Base-by-base conservation (phyloP, 495 filamentous ascomycete genomes). In the Lepidopterella palustris region DNA sequence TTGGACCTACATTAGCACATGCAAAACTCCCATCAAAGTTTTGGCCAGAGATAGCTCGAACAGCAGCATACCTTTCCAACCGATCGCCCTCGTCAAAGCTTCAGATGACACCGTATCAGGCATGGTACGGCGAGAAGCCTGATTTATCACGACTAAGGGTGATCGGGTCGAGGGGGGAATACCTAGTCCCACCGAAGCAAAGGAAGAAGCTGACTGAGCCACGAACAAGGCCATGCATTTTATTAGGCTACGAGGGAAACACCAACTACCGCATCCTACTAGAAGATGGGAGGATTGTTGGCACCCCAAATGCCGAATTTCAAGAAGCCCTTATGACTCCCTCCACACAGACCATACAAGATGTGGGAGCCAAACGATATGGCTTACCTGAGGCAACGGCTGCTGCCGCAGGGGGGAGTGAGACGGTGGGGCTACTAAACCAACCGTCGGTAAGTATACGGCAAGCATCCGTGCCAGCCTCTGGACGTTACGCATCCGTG, bases 31-130 rank as follows among this genome's bases (percentile, higher is more conserved):
- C 58, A 27, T 21, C 59, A 13, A 65, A 68, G 26, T 70, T 65
- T 40, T 70, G 59, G 67, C 65, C 55, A 24, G 59, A 68, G 52
- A 62, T 70, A 31, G 45, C 57, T 51, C 42, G 53, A 59, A 69
- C 65, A 11, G 55, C 59, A 57, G 56, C 55, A 15, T 70, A 57
- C 53, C 67, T 70, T 35, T 60, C 50, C 0, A 70, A 70, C 29
- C 50, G 65, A 60, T 62, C 50, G 20, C 67, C 58, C 26, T 62
- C 51, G 56, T 62, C 58, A 20, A 62, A 56, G 50, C 49, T 68
- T 40, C 55, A 62, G 28, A 70, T 62, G 50, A 70, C 65, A 65
- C 67, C 61, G 40, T 70, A 70, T 39, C 50, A 70, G 59, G 61
- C 61, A 15, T 70, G 55, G 67, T 67, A 67, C 48, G 40, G 58